These are phyloP conservation scores for Ganoderma leucocontextum DNA, from an alignment of 1,284 basidiomycete genomes.

Conservation along the genomic window DNA sequence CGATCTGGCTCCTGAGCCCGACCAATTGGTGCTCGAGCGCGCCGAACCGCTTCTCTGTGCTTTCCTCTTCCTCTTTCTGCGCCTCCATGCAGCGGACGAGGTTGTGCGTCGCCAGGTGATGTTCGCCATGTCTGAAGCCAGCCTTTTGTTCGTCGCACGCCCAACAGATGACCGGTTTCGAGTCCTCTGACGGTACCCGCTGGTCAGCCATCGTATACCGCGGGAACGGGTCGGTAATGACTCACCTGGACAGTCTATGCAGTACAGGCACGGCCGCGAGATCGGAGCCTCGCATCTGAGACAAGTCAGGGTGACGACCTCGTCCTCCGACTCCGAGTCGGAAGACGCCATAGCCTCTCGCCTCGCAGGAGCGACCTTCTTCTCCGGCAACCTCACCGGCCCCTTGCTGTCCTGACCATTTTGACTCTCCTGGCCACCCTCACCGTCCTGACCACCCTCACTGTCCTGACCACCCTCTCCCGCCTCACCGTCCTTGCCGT, in stretches of 20 bases:
- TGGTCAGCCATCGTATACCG: neutral
- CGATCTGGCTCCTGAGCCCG: neutral
- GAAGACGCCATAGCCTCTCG: neutral
- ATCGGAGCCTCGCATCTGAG: slow-evolving; percentile 23
- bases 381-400: neutral
- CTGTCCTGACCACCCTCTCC: too few relatives aligned
- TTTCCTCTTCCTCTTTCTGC: neutral
- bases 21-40: slow-evolving; percentile 34
- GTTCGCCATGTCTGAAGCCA: slow-evolving; percentile 13
- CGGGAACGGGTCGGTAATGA: neutral
- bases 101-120: slow-evolving; percentile 13
- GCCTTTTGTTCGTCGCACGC: slow-evolving; percentile 28
- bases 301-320: slow-evolving; percentile 20
- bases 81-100: slow-evolving; percentile 27
- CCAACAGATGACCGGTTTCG: slow-evolving; percentile 30
- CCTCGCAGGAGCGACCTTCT: too few relatives aligned
- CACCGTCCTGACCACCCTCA: too few relatives aligned
- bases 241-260: slow-evolving; percentile 37
- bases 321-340: slow-evolving; percentile 14
- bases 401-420: neutral
- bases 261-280: slow-evolving; percentile 39
- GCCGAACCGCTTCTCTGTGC: slow-evolving; percentile 30
- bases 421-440: neutral
- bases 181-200: slow-evolving; percentile 7
- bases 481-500: neutral